phyloP scores from a whole-genome alignment of 768 basidiomycete genomes.

The Dioszegia crocea region DNA sequence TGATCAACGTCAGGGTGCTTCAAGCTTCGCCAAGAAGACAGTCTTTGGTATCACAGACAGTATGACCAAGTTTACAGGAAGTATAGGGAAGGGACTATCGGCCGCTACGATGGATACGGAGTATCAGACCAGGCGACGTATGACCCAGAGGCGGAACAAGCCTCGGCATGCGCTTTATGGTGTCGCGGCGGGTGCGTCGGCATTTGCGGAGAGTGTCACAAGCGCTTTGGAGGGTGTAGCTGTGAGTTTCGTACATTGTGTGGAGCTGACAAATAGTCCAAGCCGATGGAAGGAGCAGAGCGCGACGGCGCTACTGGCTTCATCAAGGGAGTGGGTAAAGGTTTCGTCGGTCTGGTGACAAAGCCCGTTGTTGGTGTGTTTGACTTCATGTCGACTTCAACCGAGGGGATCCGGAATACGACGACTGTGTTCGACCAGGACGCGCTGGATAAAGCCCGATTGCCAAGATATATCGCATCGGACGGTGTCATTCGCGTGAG shows the following conservation, averaged over 20 bases:
- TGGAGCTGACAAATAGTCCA: conserved; percentile 60
- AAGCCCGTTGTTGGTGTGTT: conserved; percentile 97
- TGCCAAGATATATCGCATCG: conserved; percentile 78
- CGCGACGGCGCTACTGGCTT: conserved; percentile 89
- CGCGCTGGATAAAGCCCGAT: conserved; percentile 76
- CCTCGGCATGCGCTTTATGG: conserved; percentile 98
- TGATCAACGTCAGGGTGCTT: conserved; percentile 68
- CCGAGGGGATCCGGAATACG: conserved; percentile 96
- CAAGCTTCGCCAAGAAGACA: conserved; percentile 97
- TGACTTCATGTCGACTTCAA: conserved; percentile 89
- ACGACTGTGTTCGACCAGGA: conserved; percentile 96
- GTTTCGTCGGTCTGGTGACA: conserved; percentile 87
- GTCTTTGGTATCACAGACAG: conserved; percentile 95
- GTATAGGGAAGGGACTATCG: conserved; percentile 93
- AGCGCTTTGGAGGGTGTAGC: conserved; percentile 95
- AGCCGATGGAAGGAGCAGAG: conserved; percentile 96
- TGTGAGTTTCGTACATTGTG: conserved; percentile 53
- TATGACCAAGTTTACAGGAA: conserved; percentile 96
- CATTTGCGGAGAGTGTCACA: conserved; percentile 85
- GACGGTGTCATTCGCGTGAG: conserved; percentile 84
- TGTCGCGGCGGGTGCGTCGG: conserved; percentile 90
- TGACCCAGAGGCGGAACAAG: conserved; percentile 86
- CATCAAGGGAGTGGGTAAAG: conserved; percentile 85
- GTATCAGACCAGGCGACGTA: conserved; percentile 81
- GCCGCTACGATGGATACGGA: conserved; percentile 96